Evolutionary conservation across 2,329 filamentous ascomycete species (phyloP).

Genomic region (Fusarium sp.): DNA sequence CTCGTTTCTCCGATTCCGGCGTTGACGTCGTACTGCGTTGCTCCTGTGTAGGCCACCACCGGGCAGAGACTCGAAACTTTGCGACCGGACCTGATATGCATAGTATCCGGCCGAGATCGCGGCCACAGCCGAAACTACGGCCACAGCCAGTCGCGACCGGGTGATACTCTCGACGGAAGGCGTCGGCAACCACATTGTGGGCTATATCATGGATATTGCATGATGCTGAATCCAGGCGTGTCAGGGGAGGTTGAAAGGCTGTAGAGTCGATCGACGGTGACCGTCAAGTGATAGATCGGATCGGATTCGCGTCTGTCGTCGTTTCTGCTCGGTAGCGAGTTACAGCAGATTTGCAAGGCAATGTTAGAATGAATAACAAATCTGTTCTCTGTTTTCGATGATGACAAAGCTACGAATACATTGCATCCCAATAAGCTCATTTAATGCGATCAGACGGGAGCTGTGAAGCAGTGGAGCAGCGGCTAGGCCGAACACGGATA

Average conservation of each 20-base stretch:
- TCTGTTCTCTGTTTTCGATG: conserved; percentile 21
- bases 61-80: conserved; percentile 33
- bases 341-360: neutral
- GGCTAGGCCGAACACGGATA: neutral
- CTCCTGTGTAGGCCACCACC: conserved; percentile 66
- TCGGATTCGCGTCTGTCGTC: neutral
- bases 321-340: neutral
- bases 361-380: conserved; percentile 1
- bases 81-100: conserved; percentile 56
- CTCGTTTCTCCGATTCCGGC: conserved; percentile 48
- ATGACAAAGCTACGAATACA: conserved; percentile 28
- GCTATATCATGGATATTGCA: conserved; percentile 46
- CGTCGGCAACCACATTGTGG: conserved; percentile 58
- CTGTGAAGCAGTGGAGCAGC: conserved; percentile 16
- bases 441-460: neutral
- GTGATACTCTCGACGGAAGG: conserved; percentile 63
- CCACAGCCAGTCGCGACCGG: conserved; percentile 64
- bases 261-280: neutral
- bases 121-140: conserved; percentile 63
- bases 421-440: conserved; percentile 14
- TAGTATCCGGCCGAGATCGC: conserved; percentile 68
- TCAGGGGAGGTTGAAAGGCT: conserved; percentile 7
- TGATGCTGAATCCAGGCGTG: conserved; percentile 38
- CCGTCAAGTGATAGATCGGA: neutral
- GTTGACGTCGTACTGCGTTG: conserved; percentile 70